A percentile compares a stretch with the other conserved stretches of the same genome.
Conservation (phyloP, 495 filamentous ascomycete species). For the Paragyromitra xinjiangensis region DNA sequence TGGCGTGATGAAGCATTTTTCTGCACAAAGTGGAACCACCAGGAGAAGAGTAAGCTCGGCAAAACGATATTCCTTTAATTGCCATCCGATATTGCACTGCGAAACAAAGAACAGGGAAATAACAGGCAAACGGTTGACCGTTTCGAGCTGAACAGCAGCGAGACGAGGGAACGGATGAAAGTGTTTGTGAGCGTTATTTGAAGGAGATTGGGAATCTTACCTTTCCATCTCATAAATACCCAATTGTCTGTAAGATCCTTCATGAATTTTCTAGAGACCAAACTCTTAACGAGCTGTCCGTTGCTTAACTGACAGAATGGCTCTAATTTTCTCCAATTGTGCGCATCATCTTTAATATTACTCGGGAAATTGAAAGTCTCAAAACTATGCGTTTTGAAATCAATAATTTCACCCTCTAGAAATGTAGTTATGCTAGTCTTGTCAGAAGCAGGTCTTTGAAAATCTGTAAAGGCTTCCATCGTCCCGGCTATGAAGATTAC, state of each 20-base stretch:
- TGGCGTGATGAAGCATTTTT: conserved; percentile 76
- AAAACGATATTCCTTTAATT: conserved; percentile 22
- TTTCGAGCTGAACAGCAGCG: not conserved
- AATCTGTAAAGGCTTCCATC: conserved; percentile 81
- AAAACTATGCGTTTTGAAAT: conserved; percentile 73
- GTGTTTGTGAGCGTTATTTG: conserved; percentile 10
- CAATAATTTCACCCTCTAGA: conserved; percentile 79
- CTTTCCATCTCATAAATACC: conserved; percentile 84
- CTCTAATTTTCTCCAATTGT: conserved; percentile 75
- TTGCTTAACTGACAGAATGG: conserved; percentile 70
- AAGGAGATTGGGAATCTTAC: conserved; percentile 58
- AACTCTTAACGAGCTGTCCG: conserved; percentile 67
- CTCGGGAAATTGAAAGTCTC: conserved; percentile 74
- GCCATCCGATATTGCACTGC: conserved; percentile 3
- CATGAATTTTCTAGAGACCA: conserved; percentile 64
- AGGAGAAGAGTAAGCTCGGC: conserved; percentile 46
- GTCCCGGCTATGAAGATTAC: conserved; percentile 64
- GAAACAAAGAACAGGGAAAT: conserved; percentile 1
- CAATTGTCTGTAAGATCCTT: conserved; percentile 63
- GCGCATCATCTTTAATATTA: conserved; percentile 69
- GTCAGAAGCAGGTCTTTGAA: conserved; percentile 63
- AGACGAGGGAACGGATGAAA: conserved; percentile 1
- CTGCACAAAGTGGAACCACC: conserved; percentile 56
- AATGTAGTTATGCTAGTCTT: conserved; percentile 73
- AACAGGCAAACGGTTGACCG: conserved; percentile 14